These are phyloP conservation scores for Tinospora cordifolia DNA, from an alignment of 164 flowering plant genomes.

Conservation along the genomic window DNA sequence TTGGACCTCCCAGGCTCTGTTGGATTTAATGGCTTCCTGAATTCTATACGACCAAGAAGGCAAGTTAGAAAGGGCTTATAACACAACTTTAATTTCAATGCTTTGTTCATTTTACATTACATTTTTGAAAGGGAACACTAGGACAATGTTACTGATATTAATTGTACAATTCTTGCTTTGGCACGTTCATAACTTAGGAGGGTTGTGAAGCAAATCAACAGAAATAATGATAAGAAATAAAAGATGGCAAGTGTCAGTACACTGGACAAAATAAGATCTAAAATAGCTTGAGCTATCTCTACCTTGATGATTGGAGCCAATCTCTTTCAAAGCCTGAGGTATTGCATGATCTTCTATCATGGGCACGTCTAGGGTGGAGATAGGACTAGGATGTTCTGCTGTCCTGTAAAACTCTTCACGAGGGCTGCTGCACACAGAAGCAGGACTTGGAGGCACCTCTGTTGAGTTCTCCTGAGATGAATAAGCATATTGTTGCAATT, in stretches of 20 bases:
- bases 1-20: conserved; percentile 38
- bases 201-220: too few species aligned
- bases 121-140: background rate
- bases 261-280: background rate
- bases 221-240: too few species aligned
- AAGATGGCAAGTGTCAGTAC: background rate
- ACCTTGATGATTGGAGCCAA: conserved; percentile 75
- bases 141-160: background rate
- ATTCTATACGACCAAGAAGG: conserved; percentile 37
- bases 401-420: conserved; percentile 54
- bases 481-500: conserved; percentile 4
- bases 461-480: conserved; percentile 71
- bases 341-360: conserved; percentile 36
- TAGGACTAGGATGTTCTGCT: conserved; percentile 44
- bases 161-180: too few species aligned
- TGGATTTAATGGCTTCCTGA: conserved; percentile 58
- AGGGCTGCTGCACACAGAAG: conserved; percentile 76
- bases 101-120: background rate
- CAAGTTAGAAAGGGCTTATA: background rate
- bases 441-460: conserved; percentile 99
- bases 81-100: background rate
- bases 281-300: conserved; percentile 7
- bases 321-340: conserved; percentile 59
- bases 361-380: conserved; percentile 52
- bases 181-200: too few species aligned